Evolutionary conservation across 2,329 filamentous ascomycete species (phyloP).

Genomic region (Venturia asperata): DNA sequence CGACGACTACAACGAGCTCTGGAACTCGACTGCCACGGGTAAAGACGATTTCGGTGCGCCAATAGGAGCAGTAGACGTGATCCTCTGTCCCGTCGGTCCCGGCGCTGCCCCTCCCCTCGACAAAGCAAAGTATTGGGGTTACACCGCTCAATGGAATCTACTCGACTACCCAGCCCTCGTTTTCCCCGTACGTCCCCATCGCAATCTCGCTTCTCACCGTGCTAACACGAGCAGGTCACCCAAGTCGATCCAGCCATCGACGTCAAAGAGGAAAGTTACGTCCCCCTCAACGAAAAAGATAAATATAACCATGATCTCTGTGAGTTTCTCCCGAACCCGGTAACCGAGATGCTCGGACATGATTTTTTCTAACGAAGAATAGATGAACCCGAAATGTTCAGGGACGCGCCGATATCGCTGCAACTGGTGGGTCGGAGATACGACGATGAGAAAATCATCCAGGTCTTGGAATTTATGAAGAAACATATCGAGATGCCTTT

Average conservation of each 20-base stretch:
- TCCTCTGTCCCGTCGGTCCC: constrained; percentile 54
- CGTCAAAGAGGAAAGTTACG: constrained; percentile 31
- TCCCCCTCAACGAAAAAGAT: constrained; percentile 41
- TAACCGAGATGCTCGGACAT: no score
- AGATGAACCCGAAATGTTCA: constrained; percentile 42
- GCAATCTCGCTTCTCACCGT: background rate
- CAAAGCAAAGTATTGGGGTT: constrained; percentile 54
- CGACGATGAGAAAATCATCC: constrained; percentile 49
- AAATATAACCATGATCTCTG: constrained; percentile 42
- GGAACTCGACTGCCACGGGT: constrained; percentile 36
- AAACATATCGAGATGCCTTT: constrained; percentile 20
- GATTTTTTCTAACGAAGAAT: constrained; percentile 9
- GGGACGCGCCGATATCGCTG: constrained; percentile 45
- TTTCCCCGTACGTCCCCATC: constrained; percentile 48
- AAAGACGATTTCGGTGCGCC: constrained; percentile 23
- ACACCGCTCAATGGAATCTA: constrained; percentile 61
- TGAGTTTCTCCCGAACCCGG: constrained; percentile 22
- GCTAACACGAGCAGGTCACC: constrained; percentile 22
- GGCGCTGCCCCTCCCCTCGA: constrained; percentile 49
- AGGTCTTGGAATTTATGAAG: constrained; percentile 33
- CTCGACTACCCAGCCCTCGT: constrained; percentile 58
- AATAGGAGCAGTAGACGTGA: constrained; percentile 48
- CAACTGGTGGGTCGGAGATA: constrained; percentile 49
- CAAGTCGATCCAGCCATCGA: constrained; percentile 39
- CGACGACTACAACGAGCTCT: constrained; percentile 39